Percentiles rank a stretch among this genome's conserved stretches.
Evolutionary conservation across 305 asterid genomes (phyloP).

Genomic region (Fraxinus ornus): DNA sequence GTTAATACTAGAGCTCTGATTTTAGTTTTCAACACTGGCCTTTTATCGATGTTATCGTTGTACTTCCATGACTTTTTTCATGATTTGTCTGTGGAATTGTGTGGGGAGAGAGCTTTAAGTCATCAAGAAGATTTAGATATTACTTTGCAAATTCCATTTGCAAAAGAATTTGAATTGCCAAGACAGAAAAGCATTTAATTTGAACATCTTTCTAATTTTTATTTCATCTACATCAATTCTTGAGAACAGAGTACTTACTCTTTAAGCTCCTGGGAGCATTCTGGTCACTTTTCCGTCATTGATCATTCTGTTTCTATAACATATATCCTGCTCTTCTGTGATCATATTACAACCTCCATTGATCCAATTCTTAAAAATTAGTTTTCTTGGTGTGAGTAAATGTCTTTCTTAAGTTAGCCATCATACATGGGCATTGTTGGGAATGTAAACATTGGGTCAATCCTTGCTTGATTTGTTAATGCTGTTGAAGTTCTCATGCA

Average conservation of each 20-base stretch:
- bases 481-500: not conserved
- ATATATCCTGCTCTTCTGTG: not conserved
- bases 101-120: not conserved
- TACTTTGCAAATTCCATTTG: not conserved
- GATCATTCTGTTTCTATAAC: not conserved
- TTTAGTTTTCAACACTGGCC: not conserved
- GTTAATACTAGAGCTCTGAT: not conserved
- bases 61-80: not conserved
- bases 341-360: not conserved
- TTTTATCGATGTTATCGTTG: not conserved
- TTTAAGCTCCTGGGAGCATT: not conserved
- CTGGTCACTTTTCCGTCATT: not conserved
- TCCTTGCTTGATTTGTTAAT: constrained; percentile 2
- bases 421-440: not conserved
- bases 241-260: not conserved
- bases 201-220: not conserved
- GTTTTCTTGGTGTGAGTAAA: not conserved
- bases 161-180: not conserved
- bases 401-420: not conserved
- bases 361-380: not conserved
- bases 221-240: not conserved
- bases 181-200: not conserved
- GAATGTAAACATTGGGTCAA: not conserved
- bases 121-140: not conserved
- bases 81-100: not conserved